Base-by-base conservation (phyloP, 1,139 yeast genomes). In the Candida mesenterica region DNA sequence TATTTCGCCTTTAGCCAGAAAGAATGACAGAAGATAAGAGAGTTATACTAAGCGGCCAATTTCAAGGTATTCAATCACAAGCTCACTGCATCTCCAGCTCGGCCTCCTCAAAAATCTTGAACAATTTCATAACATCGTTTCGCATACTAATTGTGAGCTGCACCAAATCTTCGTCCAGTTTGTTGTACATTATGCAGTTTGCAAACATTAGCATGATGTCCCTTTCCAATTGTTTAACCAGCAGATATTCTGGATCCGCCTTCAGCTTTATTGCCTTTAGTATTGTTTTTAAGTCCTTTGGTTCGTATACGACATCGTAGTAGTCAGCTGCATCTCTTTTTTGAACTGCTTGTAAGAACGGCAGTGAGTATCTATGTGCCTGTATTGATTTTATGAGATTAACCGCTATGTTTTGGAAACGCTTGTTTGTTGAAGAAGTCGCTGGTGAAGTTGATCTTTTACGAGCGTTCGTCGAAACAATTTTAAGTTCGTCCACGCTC, bases 111-210 rank as follows among this genome's bases (percentile, higher is more conserved):
- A 79, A 76, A 55, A 79, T 59, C 39, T 73, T 64, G 43, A 79
- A 68, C 26, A 75, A 61, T 18, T 64, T 68, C 19, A 67, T 66
- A 7, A 78, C 74, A 33, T 79, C 86, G 28, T 66, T 60, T 57
- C 72, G 75, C 92, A 85, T 84, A 44, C 79, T 85, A 41, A 74
- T 64, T 1, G 89, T 77, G 68, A 86, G 73, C 28, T 62, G 60
- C 18, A 76, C 77, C 49, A 82, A 70, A 40, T 81, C 87, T 25
- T 80, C 76, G 44, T 75, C 80, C 45, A 77, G 72, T 42, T 77
- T 75, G 55, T 85, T 86, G 58, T 81, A 85, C 94, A 86, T 85
- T 12, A 84, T 74, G 24, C 92, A 86, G 56, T 86, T 86, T 34
- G 92, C 85, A 62, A 82, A 83, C 94, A 86, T 84, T 37, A 81